Conservation (phyloP, 257 asterid genomes). For the Solanum chilense region DNA sequence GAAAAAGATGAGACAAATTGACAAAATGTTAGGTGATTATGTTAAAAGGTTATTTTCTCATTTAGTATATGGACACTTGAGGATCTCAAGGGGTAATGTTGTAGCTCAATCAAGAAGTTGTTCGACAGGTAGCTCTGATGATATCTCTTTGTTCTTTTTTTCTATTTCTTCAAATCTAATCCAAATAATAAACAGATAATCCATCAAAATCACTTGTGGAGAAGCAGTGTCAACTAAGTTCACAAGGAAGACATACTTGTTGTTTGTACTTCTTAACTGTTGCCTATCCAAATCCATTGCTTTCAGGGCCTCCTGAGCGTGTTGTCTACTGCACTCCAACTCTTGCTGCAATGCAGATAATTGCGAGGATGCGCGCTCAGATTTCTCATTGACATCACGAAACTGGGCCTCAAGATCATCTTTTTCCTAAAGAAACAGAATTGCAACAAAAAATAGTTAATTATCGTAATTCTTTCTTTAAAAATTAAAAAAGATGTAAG, state of each 20-base stretch:
- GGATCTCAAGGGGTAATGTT: not conserved
- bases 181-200: not conserved
- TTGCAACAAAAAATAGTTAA: not conserved
- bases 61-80: not conserved
- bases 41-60: not conserved
- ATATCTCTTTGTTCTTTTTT: not conserved
- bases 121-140: not conserved
- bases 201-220: not conserved
- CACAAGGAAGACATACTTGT: slow-evolving; percentile 45
- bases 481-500: not conserved
- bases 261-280: slow-evolving; percentile 82
- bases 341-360: slow-evolving; percentile 72
- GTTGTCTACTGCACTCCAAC: slow-evolving; percentile 82
- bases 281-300: slow-evolving; percentile 90
- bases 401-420: slow-evolving; percentile 86
- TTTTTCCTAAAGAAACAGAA: slow-evolving; percentile 56
- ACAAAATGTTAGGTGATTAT: not conserved
- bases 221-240: not conserved
- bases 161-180: not conserved
- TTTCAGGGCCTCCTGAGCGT: slow-evolving; percentile 88
- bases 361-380: slow-evolving; percentile 70
- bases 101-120: not conserved
- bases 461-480: not conserved
- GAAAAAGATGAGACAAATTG: not conserved
- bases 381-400: slow-evolving; percentile 71